Conservation (phyloP, 2,329 filamentous ascomycete genomes). For the Ilyonectria robusta region DNA sequence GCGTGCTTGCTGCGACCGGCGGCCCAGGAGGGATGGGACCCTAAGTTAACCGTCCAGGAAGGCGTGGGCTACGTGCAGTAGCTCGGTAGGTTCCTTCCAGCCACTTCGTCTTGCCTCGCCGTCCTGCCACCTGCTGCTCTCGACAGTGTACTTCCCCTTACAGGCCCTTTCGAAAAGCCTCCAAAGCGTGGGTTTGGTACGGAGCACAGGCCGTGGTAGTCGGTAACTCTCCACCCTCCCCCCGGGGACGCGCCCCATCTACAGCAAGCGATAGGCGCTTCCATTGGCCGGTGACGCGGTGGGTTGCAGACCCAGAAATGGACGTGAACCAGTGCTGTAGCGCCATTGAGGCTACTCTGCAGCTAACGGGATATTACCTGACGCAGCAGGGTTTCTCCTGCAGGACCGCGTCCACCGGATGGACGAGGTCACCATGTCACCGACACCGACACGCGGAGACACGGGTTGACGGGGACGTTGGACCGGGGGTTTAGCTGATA, state of each 20-base stretch:
- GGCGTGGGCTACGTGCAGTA: slow-evolving; percentile 21
- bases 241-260: slow-evolving; percentile 24
- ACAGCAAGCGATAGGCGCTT: slow-evolving; percentile 7
- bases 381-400: slow-evolving; percentile 50
- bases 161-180: slow-evolving; percentile 30
- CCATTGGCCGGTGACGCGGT: slow-evolving; percentile 38
- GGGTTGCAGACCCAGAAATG: slow-evolving; percentile 31
- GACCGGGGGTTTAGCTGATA: slow-evolving; percentile 14
- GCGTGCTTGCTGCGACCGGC: slow-evolving; percentile 14
- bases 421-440: slow-evolving; percentile 28
- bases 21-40: slow-evolving; percentile 9
- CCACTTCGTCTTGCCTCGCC: slow-evolving; percentile 3
- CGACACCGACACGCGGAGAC: slow-evolving; percentile 20
- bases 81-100: slow-evolving; percentile 16
- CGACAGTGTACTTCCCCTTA: slow-evolving; percentile 36
- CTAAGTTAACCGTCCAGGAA: neutral
- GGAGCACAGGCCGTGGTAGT: neutral
- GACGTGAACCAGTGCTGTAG: slow-evolving; percentile 47
- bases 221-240: neutral
- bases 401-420: slow-evolving; percentile 39
- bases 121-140: slow-evolving; percentile 6
- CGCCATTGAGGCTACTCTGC: slow-evolving; percentile 46
- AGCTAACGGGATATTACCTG: slow-evolving; percentile 52
- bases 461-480: slow-evolving; percentile 13
- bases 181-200: slow-evolving; percentile 13